Base-by-base conservation (phyloP, 768 basidiomycete genomes). In the Boletus eberwhitei region DNA sequence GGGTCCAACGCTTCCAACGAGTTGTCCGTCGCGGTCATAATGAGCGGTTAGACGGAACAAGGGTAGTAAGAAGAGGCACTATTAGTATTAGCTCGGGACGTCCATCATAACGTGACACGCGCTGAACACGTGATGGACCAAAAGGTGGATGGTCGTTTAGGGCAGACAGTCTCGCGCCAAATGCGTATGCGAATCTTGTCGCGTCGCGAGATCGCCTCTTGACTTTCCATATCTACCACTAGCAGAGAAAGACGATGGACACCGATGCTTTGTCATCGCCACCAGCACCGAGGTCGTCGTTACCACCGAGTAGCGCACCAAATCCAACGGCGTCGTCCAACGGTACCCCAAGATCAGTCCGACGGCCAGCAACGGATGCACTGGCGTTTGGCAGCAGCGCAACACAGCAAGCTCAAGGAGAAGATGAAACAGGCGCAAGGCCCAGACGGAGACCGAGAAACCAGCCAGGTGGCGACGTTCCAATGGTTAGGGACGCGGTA, bases 401-500 rank as follows among this genome's bases (percentile, higher is more conserved):
- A 48, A 67, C 62, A 14, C 74, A 69, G 37, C 77, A 73, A 8
- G 77, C 59, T 8, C 59, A 59, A 17, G 66, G 69, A 8, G 71
- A 75, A n/a, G 77, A 80, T 31, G 76, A 69, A 8, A 51, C 69
- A 5, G 69, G 64, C 8, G 69, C 78, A 17, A 76, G 80, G 53
- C 75, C 79, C 52, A 78, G 79, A 40, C 77, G 79, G 52, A 75
- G 76, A 48, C 65, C 69, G 1, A 71, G 71, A 35, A 65, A 67
- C 24, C 75, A 75, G 54, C 74, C 72, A 11, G 80, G 80, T 50
- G 80, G 74, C 5, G 90, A 94, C 63, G 81, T 97, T 0, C 90
- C 94, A 3, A 75, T 91, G 48, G 94, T 98, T 2, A 87, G 86
- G 63, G 97, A 98, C 73, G 86, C 90, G 32, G 96, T 98, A 19